phyloP scores from a whole-genome alignment of 352 stramenopile species.

The Globisporangium radiosum region DNA sequence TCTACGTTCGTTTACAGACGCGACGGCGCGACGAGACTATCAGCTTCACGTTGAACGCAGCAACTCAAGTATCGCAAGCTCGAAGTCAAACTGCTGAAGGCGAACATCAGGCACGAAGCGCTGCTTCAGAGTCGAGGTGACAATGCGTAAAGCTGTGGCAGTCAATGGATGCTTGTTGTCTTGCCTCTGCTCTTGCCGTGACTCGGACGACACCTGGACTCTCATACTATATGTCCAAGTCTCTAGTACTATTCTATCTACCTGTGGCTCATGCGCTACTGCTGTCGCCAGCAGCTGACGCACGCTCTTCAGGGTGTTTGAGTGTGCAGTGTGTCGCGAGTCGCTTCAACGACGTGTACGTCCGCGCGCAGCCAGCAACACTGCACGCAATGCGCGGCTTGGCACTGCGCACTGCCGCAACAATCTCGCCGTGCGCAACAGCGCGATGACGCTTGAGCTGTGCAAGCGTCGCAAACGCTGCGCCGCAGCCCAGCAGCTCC shows the following conservation, averaged over 20 bases:
- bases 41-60: too few relatives aligned
- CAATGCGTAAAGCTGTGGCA: too few relatives aligned
- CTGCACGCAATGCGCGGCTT: constrained; percentile 21
- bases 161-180: too few relatives aligned
- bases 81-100: too few relatives aligned
- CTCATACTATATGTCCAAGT: too few relatives aligned
- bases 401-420: not conserved
- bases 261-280: not conserved
- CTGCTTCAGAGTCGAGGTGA: too few relatives aligned
- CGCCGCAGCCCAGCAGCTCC: constrained; percentile 14
- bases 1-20: too few relatives aligned
- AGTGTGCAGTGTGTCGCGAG: constrained; percentile 27
- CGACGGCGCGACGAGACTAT: too few relatives aligned
- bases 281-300: not conserved
- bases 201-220: too few relatives aligned
- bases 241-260: not conserved
- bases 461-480: constrained; percentile 19
- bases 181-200: too few relatives aligned
- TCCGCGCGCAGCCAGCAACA: constrained; percentile 25
- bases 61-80: too few relatives aligned
- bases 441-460: constrained; percentile 28
- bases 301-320: not conserved
- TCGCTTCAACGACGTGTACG: constrained; percentile 30
- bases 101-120: too few relatives aligned
- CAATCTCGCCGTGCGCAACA: not conserved